These are phyloP conservation scores for Apostasia shenzhenica DNA, from an alignment of 106 monocot species.

Conservation along the genomic window DNA sequence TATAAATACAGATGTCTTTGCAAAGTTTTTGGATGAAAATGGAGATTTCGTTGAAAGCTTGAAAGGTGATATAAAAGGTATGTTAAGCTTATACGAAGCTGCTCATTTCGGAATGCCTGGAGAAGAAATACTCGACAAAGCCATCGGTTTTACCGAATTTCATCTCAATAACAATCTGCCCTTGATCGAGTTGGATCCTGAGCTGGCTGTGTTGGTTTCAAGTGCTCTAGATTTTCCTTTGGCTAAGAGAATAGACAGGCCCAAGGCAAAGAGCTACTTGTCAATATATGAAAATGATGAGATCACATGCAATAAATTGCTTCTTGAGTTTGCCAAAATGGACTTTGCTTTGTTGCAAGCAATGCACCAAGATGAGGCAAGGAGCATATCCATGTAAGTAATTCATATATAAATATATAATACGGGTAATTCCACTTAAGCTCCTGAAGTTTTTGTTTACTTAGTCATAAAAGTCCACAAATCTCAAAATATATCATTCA, in stretches of 20 bases:
- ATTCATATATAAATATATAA: no score
- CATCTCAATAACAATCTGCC: background rate
- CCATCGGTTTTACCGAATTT: background rate
- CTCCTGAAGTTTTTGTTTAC: no score
- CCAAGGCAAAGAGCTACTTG: conserved; percentile 10
- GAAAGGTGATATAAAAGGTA: background rate
- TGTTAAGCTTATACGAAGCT: conserved; percentile 15
- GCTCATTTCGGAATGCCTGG: conserved; percentile 1
- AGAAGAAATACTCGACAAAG: conserved; percentile 9
- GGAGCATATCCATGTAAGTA: background rate
- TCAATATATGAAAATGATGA: conserved; percentile 9
- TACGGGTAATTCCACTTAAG: no score
- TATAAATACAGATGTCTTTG: conserved; percentile 6
- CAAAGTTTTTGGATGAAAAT: conserved; percentile 7
- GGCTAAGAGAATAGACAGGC: conserved; percentile 4
- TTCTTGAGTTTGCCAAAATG: conserved; percentile 16
- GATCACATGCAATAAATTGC: background rate
- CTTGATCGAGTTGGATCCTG: background rate
- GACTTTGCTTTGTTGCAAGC: conserved; percentile 8
- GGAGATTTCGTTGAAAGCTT: conserved; percentile 4
- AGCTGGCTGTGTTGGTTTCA: background rate
- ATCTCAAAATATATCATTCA: no score
- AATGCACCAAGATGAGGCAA: conserved; percentile 11
- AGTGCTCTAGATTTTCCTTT: conserved; percentile 7
- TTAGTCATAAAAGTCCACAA: no score